Evolutionary conservation across 805 yeast species (phyloP).

Genomic region (Candida jianshihensis): DNA sequence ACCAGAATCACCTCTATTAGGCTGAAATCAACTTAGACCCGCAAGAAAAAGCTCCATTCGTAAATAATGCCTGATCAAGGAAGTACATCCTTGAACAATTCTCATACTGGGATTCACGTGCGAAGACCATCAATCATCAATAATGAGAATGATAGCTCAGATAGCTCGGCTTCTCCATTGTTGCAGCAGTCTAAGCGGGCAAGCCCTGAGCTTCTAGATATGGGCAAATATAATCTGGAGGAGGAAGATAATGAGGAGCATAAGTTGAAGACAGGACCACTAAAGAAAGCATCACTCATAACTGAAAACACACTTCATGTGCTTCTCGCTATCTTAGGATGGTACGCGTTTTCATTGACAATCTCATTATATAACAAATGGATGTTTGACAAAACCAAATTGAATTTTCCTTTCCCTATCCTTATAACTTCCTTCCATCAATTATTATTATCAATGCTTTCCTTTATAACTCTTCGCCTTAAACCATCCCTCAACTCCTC

Average conservation of each 20-base stretch:
- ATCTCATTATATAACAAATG: constrained; percentile 86
- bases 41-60: too few species aligned
- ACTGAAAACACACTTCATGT: constrained; percentile 11
- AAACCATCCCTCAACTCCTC: too few species aligned
- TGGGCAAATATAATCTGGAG: too few species aligned
- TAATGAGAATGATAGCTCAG: neutral
- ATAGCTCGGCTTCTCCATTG: neutral
- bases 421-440: constrained; percentile 85
- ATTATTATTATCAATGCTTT: constrained; percentile 52
- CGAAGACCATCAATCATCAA: constrained; percentile 1
- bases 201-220: too few species aligned
- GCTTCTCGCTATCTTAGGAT: constrained; percentile 33
- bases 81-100: neutral
- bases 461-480: constrained; percentile 17
- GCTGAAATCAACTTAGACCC: too few species aligned
- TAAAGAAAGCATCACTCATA: constrained; percentile 6
- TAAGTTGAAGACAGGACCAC: too few species aligned
- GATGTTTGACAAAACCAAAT: constrained; percentile 81
- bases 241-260: neutral
- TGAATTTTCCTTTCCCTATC: constrained; percentile 78
- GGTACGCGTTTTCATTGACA: constrained; percentile 66
- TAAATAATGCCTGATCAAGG: neutral
- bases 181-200: neutral
- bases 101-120: neutral
- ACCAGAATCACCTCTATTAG: too few species aligned